These are phyloP conservation scores for Colletotrichum sp. DNA, from an alignment of 2,329 filamentous ascomycete genomes.

Conservation along the genomic window DNA sequence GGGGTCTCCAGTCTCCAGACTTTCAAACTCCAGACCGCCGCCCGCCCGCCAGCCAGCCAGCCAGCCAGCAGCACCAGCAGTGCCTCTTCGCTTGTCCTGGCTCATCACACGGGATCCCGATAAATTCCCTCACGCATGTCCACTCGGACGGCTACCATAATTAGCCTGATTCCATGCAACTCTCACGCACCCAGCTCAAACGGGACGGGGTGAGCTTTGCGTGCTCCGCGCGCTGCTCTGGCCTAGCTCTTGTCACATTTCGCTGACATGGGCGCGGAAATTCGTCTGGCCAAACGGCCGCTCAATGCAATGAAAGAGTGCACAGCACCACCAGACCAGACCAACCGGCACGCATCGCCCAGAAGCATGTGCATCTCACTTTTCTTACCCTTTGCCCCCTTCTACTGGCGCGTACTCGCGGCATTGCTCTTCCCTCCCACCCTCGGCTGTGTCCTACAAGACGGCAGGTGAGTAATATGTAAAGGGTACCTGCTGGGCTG, in stretches of 20 bases:
- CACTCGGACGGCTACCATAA: slow-evolving; percentile 15
- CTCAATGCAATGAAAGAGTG: neutral
- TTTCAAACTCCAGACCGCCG: slow-evolving; percentile 8
- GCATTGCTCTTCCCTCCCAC: neutral
- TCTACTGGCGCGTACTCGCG: neutral
- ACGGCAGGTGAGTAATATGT: neutral
- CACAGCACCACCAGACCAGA: neutral
- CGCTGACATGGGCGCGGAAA: neutral
- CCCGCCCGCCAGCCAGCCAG: neutral
- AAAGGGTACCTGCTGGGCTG: slow-evolving; percentile 1
- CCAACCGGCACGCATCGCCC: neutral
- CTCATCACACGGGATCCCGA: neutral
- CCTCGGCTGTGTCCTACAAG: neutral
- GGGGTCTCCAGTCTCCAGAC: neutral
- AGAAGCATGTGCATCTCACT: slow-evolving; percentile 11
- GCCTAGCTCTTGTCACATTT: slow-evolving; percentile 11
- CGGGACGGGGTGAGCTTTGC: neutral
- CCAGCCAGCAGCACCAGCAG: neutral
- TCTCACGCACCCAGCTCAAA: slow-evolving; percentile 1
- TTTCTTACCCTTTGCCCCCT: neutral
- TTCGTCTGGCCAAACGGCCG: neutral
- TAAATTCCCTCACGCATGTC: slow-evolving; percentile 22
- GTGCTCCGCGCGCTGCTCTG: neutral
- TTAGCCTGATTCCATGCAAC: slow-evolving; percentile 16
- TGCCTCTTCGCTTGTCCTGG: neutral